Conservation (phyloP, 2,329 filamentous ascomycete species). For the Phyllosticta citriasiana region DNA sequence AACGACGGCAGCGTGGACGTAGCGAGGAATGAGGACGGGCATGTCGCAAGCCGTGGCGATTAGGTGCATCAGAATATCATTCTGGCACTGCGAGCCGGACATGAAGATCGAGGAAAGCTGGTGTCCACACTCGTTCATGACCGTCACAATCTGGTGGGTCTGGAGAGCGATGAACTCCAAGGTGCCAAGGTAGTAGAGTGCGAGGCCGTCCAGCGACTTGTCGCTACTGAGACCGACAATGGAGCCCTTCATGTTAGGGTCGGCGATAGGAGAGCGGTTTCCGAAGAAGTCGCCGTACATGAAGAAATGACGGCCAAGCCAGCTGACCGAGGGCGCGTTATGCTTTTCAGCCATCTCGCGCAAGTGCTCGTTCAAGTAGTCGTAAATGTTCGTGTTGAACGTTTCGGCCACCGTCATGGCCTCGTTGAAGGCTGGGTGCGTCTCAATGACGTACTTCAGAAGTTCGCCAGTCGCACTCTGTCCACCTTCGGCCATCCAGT, state of each 20-base stretch:
- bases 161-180: conserved; percentile 98
- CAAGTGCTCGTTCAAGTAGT: conserved; percentile 84
- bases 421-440: conserved; percentile 80
- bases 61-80: conserved; percentile 80
- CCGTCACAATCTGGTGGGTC: conserved; percentile 86
- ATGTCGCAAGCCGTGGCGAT: conserved; percentile 84
- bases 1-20: conserved; percentile 90
- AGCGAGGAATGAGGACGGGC: conserved; percentile 86
- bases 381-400: conserved; percentile 82
- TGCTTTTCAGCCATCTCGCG: conserved; percentile 60
- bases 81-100: conserved; percentile 96
- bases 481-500: conserved; percentile 95
- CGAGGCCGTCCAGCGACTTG: conserved; percentile 76
- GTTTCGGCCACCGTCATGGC: conserved; percentile 70
- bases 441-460: conserved; percentile 88
- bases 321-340: conserved; percentile 67
- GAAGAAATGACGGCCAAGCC: conserved; percentile 88
- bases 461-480: conserved; percentile 95
- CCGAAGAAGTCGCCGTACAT: conserved; percentile 98
- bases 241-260: conserved; percentile 84
- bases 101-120: conserved; percentile 91
- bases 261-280: conserved; percentile 87
- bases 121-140: conserved; percentile 88
- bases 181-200: conserved; percentile 86
- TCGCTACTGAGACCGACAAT: conserved; percentile 81